These are phyloP conservation scores for Coemansia sp. DNA, from an alignment of 192 early-diverging fungal species.

Conservation along the genomic window DNA sequence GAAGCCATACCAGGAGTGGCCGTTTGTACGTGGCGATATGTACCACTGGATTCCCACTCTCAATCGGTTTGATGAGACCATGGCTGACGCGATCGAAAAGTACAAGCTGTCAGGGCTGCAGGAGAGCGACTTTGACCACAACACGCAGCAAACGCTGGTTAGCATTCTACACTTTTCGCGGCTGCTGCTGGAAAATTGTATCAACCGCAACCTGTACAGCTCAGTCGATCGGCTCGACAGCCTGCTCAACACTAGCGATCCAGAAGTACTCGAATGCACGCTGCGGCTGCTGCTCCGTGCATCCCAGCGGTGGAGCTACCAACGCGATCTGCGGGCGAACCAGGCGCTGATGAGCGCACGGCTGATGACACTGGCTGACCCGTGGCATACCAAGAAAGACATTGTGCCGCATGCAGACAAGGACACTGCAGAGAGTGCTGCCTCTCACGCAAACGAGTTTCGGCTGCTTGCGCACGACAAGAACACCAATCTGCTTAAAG, in stretches of 20 bases:
- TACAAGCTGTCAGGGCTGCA: slow-evolving; percentile 69
- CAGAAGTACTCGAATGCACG: slow-evolving; percentile 76
- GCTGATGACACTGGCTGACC: slow-evolving; percentile 37
- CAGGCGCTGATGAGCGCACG: slow-evolving; percentile 36
- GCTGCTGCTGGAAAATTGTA: slow-evolving; percentile 88
- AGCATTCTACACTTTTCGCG: slow-evolving; percentile 75
- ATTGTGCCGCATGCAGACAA: slow-evolving; percentile 10
- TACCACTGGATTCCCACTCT: slow-evolving; percentile 95
- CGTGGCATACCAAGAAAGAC: slow-evolving; percentile 42
- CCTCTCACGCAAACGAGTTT: slow-evolving; percentile 50
- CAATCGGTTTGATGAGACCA: slow-evolving; percentile 86
- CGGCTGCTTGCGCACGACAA: slow-evolving; percentile 27
- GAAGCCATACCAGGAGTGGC: slow-evolving; percentile 63
- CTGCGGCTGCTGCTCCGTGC: slow-evolving; percentile 82
- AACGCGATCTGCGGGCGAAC: slow-evolving; percentile 60
- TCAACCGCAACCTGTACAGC: slow-evolving; percentile 90
- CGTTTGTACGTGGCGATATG: slow-evolving; percentile 84
- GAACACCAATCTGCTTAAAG: slow-evolving; percentile 17
- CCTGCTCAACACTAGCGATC: slow-evolving; percentile 75
- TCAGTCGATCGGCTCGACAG: slow-evolving; percentile 79
- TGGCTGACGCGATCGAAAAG: slow-evolving; percentile 65
- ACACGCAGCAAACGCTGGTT: slow-evolving; percentile 59
- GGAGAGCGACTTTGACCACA: slow-evolving; percentile 56
- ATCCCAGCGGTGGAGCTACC: slow-evolving; percentile 86
- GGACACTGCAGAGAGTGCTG: slow-evolving; percentile 2